A percentile compares a stretch with the other conserved stretches of the same genome.
Conservation (phyloP, 208 protist genomes). For the Acanthamoeba triangularis region DNA sequence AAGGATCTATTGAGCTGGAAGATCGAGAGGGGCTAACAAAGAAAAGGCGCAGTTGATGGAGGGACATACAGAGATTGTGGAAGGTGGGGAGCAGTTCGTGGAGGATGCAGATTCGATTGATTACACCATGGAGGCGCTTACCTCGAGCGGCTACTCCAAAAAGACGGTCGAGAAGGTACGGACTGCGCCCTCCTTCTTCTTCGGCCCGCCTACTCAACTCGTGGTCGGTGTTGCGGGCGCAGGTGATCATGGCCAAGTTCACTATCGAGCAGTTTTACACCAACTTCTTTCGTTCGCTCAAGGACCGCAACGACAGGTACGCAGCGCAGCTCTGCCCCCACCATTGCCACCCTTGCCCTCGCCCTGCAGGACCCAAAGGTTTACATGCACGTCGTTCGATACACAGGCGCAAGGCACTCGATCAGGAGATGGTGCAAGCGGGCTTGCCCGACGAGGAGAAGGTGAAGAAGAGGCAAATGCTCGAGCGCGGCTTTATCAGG, state of each 20-base stretch:
- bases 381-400: neutral
- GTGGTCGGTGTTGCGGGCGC: neutral
- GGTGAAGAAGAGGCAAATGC: slow-evolving; percentile 47
- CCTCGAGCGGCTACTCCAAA: slow-evolving; percentile 11
- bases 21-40: neutral
- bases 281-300: slow-evolving; percentile 70
- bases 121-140: slow-evolving; percentile 27
- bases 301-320: slow-evolving; percentile 57
- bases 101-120: slow-evolving; percentile 50
- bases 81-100: neutral
- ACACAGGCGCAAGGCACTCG: slow-evolving; percentile 22
- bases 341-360: neutral
- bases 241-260: slow-evolving; percentile 64
- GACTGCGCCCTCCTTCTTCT: neutral
- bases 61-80: neutral
- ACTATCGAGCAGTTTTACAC: slow-evolving; percentile 67
- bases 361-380: neutral
- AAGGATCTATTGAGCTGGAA: no score
- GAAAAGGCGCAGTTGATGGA: neutral
- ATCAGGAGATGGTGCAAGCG: slow-evolving; percentile 3
- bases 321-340: neutral
- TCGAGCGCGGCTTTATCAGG: slow-evolving; percentile 52
- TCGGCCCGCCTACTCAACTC: neutral
- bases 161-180: slow-evolving; percentile 55
- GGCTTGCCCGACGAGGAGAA: neutral